Evolutionary conservation across 257 asterid species (phyloP), one percentile per base, ranked within the genome.

Genomic region (Cynanchum wilfordii): DNA sequence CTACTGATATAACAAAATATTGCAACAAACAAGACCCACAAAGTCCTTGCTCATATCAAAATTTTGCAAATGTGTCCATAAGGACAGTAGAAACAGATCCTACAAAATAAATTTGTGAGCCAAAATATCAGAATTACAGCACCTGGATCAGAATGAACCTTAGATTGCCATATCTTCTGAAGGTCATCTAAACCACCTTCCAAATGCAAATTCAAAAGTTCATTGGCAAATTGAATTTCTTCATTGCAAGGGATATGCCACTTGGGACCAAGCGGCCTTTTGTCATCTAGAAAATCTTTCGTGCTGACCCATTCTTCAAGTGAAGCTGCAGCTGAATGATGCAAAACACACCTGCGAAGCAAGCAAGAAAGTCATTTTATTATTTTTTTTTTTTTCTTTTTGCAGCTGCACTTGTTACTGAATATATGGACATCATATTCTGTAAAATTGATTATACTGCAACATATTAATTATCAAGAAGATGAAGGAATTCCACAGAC

Each of bases 111-210:
- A 49, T 42, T 42, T 19, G 7, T 67, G 70, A 51, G 50, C 36
- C 56, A 73, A 75, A 66, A 79, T 49, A 44, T 68, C 75, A 57
- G 73, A 54, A 55, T 71, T 77, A 42, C 40, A 60, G 64, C 84
- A 95, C 99, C 99, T 85, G 96, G 88, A 81, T 90, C 98, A 70
- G 97, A 84, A 81, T 95, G 96, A 76, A 89, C 80, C 85, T 87
- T 92, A 75, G 89, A 83, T 79, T 86, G 94, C 87, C 97, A 89
- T 76, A 95, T 86, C 49, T 75, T 86, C 80, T 73, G 83, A 75
- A 95, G 92, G 84, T 92, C 99, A 81, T 87, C 97, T 57, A 95
- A 80, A 55, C 96, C 97, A 86, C 89, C 86, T 75, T 91, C 96
- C 15, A 92, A 82, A 86, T 95, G 99, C 81, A 89, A 76, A 73